phyloP scores from a whole-genome alignment of 441 rosid genomes.

The Pelargonium myrrhifolium region DNA sequence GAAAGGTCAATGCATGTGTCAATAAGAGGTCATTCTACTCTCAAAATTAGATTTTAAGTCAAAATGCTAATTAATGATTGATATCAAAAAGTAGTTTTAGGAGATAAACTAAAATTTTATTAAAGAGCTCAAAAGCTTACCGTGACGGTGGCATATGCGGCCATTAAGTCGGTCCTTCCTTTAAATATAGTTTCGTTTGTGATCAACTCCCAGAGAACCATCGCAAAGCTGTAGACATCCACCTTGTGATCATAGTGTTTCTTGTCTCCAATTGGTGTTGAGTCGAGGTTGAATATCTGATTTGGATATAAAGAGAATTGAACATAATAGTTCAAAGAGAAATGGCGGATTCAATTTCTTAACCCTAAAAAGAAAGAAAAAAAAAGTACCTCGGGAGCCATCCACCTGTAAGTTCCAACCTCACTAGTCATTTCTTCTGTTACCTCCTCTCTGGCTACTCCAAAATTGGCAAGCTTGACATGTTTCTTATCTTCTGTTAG shows the following conservation, averaged over 20 bases:
- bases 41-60: not conserved
- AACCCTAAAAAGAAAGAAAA: slow-evolving; percentile 4
- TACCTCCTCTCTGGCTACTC: slow-evolving; percentile 46
- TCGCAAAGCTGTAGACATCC: slow-evolving; percentile 63
- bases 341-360: no score
- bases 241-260: slow-evolving; percentile 67
- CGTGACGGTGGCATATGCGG: slow-evolving; percentile 36
- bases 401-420: slow-evolving; percentile 67
- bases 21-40: not conserved
- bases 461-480: slow-evolving; percentile 54
- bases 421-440: slow-evolving; percentile 45
- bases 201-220: slow-evolving; percentile 62
- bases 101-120: no score
- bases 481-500: slow-evolving; percentile 36
- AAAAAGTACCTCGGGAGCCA: slow-evolving; percentile 69
- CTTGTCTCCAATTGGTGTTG: slow-evolving; percentile 40
- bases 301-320: slow-evolving; percentile 11
- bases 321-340: not conserved
- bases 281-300: slow-evolving; percentile 41
- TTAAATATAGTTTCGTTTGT: slow-evolving; percentile 45
- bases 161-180: slow-evolving; percentile 20
- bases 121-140: slow-evolving; percentile 24
- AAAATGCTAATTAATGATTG: not conserved
- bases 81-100: no score
- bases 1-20: not conserved